Base-by-base conservation (phyloP, 2,329 filamentous ascomycete genomes). In the Colletotrichum orbiculare region DNA sequence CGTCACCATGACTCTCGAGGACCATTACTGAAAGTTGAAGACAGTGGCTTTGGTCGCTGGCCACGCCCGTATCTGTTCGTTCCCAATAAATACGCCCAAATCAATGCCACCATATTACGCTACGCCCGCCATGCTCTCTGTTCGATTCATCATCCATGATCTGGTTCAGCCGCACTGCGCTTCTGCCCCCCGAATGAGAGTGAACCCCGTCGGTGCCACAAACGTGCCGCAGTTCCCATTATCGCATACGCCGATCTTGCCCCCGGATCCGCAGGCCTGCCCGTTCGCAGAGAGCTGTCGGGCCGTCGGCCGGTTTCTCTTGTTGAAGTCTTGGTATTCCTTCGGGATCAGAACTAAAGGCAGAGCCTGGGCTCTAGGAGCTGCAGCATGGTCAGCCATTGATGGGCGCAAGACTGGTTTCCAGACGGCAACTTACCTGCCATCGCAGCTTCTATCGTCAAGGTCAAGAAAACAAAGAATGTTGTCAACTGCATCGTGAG, bases 1-100 rank as follows among this genome's bases (percentile, higher is more conserved):
- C 7, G 81, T 79, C 3, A 83, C 81, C 0, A 69, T 83, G 68
- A 78, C 80, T 0, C 52, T 83, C 3, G 79, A 81, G 52, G 76
- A 71, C 1, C 75, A 79, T 13, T 79, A 75, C 38, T 79, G 54
- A 61, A 17, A 5, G 8, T 8, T 13, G 25, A 17, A 11, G 10
- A 2, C 34, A 12, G 9, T 12, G 5, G n/a, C 9, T 0, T 13
- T 3, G 25, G 12, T 15, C 6, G 13, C 39, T 25, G 25, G 5
- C 25, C 25, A 25, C 4, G 25, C 4, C 25, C 1, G 25, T 25
- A 25, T 25, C 25, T 25, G 6, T 12, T 17, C 12, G 12, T 11
- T 11, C n/a, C 8, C 9, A 11, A 43, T 25, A 25, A 25, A 25
- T 0, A 5, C 4, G 25, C 25, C 34, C n/a, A 13, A 38, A 42